A percentile compares a stretch with the other conserved stretches of the same genome.
Conservation (phyloP, 495 filamentous ascomycete genomes). For the Cercophora samala region DNA sequence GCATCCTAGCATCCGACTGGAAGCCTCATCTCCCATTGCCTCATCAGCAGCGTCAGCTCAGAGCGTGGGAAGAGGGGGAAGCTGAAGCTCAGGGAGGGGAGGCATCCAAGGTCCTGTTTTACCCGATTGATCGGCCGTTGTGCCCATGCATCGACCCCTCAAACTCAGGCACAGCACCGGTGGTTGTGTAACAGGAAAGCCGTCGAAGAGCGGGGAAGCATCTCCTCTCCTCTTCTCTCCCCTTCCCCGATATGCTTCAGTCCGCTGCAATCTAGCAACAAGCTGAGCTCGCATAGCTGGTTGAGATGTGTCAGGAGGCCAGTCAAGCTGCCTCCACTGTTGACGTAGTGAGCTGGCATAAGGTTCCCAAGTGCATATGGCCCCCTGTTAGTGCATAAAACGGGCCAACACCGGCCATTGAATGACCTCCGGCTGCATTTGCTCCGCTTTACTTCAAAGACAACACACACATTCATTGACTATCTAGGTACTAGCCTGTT, state of each 20-base stretch:
- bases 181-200: constrained; percentile 1
- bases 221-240: neutral
- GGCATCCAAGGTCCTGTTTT: neutral
- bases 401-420: neutral
- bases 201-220: constrained; percentile 1
- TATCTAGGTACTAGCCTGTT: too few relatives aligned
- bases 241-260: neutral
- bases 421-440: neutral
- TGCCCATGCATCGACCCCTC: neutral
- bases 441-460: neutral
- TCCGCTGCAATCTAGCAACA: neutral
- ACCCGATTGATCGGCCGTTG: neutral
- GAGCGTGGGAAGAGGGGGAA: neutral
- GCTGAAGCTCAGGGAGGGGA: neutral
- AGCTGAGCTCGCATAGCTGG: too few relatives aligned
- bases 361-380: neutral
- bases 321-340: neutral
- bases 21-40: neutral
- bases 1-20: neutral
- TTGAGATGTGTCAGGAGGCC: neutral
- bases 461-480: too few relatives aligned
- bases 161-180: constrained; percentile 1
- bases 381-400: neutral
- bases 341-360: neutral
- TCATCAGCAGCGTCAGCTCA: neutral